Evolutionary conservation across 805 yeast species (phyloP).

Genomic region (Wickerhamiella dianesei): DNA sequence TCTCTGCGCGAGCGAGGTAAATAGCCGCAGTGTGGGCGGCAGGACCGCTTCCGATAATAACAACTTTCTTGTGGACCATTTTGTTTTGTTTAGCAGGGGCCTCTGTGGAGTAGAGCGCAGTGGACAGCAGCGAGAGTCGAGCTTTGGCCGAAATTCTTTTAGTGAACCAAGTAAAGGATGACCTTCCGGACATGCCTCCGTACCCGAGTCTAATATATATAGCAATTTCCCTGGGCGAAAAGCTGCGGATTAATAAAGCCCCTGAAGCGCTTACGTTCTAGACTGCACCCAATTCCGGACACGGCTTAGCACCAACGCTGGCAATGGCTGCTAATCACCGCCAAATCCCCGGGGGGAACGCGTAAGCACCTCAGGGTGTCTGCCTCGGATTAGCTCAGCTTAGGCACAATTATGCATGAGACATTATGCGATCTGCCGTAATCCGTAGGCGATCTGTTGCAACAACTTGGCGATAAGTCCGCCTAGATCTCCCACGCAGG

Average conservation of each 20-base stretch:
- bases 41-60: constrained; percentile 77
- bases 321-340: not conserved
- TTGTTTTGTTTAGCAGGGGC: constrained; percentile 1
- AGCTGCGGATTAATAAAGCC: not conserved
- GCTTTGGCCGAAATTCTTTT: constrained; percentile 1
- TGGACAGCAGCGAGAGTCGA: constrained; percentile 14
- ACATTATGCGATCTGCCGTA: too few species aligned
- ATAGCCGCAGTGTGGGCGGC: constrained; percentile 99
- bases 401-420: too few species aligned
- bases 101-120: constrained; percentile 8
- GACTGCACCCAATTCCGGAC: not conserved
- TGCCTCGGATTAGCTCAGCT: too few species aligned
- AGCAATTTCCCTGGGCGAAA: not conserved
- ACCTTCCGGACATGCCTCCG: not conserved
- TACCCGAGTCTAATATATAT: not conserved
- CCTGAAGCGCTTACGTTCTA: not conserved
- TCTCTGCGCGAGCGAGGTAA: constrained; percentile 91
- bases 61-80: constrained; percentile 23
- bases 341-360: not conserved
- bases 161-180: not conserved
- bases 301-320: not conserved
- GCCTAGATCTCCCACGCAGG: not conserved
- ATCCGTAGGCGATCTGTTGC: too few species aligned
- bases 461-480: too few species aligned
- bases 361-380: not conserved